Evolutionary conservation across 139 green algal genomes (phyloP).

Genomic region (Picochlorum sp.): DNA sequence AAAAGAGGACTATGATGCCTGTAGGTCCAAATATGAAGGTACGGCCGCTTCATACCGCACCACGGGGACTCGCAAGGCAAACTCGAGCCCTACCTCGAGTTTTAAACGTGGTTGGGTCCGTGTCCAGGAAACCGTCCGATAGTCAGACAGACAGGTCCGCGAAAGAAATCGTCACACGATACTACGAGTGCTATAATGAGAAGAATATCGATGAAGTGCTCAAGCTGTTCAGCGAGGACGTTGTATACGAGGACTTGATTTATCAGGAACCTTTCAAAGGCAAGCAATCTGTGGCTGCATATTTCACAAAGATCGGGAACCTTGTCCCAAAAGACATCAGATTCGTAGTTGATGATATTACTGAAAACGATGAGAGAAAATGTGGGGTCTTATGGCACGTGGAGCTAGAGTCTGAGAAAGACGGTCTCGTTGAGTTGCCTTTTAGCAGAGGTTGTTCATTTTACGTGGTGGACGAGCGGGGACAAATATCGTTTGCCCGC

Average conservation of each 20-base stretch:
- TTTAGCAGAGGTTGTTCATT: conserved; percentile 68
- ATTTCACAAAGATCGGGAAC: conserved; percentile 43
- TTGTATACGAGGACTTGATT: conserved; percentile 44
- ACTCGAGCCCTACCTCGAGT: too few species aligned
- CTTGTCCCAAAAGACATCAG: conserved; percentile 50
- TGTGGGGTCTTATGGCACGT: conserved; percentile 69
- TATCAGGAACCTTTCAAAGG: conserved; percentile 63
- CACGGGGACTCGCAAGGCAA: too few species aligned
- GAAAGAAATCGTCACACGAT: conserved; percentile 29
- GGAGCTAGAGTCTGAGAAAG: conserved; percentile 32
- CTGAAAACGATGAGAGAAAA: conserved; percentile 21
- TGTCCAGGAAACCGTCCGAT: too few species aligned
- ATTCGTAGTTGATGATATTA: conserved; percentile 69
- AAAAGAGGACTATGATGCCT: too few species aligned
- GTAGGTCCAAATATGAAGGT: too few species aligned
- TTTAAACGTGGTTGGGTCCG: too few species aligned
- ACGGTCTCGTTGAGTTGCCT: conserved; percentile 47
- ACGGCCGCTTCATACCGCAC: too few species aligned
- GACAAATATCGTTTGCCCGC: conserved; percentile 45
- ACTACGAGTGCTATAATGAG: conserved; percentile 60
- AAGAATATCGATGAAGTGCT: conserved; percentile 44
- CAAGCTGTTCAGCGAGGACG: conserved; percentile 46
- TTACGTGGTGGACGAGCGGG: conserved; percentile 43
- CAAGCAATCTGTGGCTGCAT: conserved; percentile 28
- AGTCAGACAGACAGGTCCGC: too few species aligned